Evolutionary conservation across 2,329 filamentous ascomycete species (phyloP).

Genomic region (Aspergillus brunneoviolaceus): DNA sequence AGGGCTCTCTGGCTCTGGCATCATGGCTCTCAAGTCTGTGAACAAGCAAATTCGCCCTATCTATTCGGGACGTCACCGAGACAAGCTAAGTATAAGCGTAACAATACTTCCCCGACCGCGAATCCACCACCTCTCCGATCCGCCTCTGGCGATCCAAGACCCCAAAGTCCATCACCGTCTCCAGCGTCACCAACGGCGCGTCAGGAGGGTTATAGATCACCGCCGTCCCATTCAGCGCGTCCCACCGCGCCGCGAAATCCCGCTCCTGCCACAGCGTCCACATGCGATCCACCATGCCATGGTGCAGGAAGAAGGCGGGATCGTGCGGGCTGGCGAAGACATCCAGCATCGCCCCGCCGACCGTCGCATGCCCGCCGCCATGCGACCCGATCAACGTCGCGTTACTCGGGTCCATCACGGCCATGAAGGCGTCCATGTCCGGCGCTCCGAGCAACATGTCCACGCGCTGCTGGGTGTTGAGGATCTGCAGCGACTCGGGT

Average conservation of each 20-base stretch:
- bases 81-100: constrained; percentile 8
- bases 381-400: constrained; percentile 5
- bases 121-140: constrained; percentile 12
- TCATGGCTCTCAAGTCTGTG: too few species aligned
- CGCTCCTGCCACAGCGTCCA: constrained; percentile 15
- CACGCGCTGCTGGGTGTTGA: constrained; percentile 4
- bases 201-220: constrained; percentile 9
- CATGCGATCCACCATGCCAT: constrained; percentile 15
- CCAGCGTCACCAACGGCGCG: constrained; percentile 4
- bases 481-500: not conserved
- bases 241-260: not conserved
- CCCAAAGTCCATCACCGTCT: constrained; percentile 13
- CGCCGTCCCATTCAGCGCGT: constrained; percentile 15
- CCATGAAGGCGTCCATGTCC: constrained; percentile 9
- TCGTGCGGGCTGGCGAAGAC: constrained; percentile 15
- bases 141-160: constrained; percentile 2
- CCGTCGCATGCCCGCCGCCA: constrained; percentile 6
- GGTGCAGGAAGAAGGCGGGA: constrained; percentile 16
- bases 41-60: too few species aligned
- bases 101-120: constrained; percentile 7
- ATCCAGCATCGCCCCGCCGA: constrained; percentile 13
- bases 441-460: not conserved
- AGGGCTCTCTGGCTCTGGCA: too few species aligned
- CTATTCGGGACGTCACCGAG: too few species aligned
- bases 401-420: constrained; percentile 8